A percentile compares a stretch with the other conserved stretches of the same genome.
phyloP scores from a whole-genome alignment of 2,329 filamentous ascomycete genomes.

The Westerdykella ornata region DNA sequence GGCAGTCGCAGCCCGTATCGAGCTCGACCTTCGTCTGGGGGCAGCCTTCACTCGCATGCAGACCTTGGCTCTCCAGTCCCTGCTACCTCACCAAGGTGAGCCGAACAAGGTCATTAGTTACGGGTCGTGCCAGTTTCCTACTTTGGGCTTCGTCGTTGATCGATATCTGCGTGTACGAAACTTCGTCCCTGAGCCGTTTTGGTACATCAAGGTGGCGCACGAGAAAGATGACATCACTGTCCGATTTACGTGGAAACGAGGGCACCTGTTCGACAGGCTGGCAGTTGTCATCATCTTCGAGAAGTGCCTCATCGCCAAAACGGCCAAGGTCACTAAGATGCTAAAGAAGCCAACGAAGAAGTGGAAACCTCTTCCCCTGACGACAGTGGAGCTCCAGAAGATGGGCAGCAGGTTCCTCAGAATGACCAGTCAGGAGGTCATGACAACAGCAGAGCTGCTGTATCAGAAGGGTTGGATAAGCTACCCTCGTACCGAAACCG shows the following conservation, averaged over 20 bases:
- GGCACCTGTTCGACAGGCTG: conserved; percentile 81
- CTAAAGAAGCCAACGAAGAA: conserved; percentile 88
- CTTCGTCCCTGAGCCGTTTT: conserved; percentile 87
- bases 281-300: conserved; percentile 77
- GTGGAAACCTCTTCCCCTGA: conserved; percentile 88
- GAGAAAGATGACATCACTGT: conserved; percentile 70
- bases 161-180: conserved; percentile 90
- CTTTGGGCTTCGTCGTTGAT: conserved; percentile 93
- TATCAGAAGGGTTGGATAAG: conserved; percentile 96
- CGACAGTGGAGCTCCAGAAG: conserved; percentile 94
- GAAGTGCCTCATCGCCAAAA: conserved; percentile 68
- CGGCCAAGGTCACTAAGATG: conserved; percentile 74
- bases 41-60: conserved; percentile 87
- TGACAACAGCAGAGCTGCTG: conserved; percentile 75
- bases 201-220: conserved; percentile 82
- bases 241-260: conserved; percentile 75
- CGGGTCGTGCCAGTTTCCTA: conserved; percentile 95
- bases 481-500: conserved; percentile 94
- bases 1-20: conserved; percentile 81
- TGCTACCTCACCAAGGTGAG: conserved; percentile 59
- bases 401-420: conserved; percentile 81
- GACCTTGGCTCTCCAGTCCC: conserved; percentile 65
- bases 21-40: conserved; percentile 85
- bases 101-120: conserved; percentile 67
- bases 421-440: conserved; percentile 87